Conservation (phyloP, 805 yeast genomes). For the Jamesozyma gamospora region DNA sequence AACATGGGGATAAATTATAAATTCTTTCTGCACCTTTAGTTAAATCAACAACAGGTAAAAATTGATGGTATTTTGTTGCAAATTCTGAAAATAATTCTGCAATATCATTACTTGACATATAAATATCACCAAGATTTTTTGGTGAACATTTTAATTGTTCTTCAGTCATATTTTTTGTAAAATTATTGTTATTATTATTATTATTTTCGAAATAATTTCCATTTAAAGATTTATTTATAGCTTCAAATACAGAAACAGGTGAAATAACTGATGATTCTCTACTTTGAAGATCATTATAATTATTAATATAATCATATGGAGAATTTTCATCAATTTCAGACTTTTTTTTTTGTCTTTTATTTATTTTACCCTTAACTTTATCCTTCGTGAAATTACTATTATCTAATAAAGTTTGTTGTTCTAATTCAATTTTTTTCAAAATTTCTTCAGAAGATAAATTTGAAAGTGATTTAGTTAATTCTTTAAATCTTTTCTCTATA, state of each 20-base stretch:
- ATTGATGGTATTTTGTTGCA: slow-evolving; percentile 68
- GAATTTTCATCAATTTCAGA: neutral
- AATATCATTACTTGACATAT: slow-evolving; percentile 52
- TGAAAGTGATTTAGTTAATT: slow-evolving; percentile 46
- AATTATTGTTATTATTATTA: neutral
- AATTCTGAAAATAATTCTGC: slow-evolving; percentile 55
- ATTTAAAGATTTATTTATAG: neutral
- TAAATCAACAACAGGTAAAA: slow-evolving; percentile 81
- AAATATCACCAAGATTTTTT: slow-evolving; percentile 61
- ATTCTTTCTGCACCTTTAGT: slow-evolving; percentile 71
- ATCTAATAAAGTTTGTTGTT: slow-evolving; percentile 20
- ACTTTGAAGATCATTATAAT: neutral
- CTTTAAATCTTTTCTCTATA: slow-evolving; percentile 69
- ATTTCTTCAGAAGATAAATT: slow-evolving; percentile 24
- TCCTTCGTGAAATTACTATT: slow-evolving; percentile 25
- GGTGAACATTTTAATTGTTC: slow-evolving; percentile 46
- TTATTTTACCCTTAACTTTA: slow-evolving; percentile 9
- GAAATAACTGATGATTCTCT: neutral
- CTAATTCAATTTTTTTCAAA: slow-evolving; percentile 20
- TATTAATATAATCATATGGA: neutral
- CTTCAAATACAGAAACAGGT: neutral
- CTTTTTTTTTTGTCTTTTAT: neutral
- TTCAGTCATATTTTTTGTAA: slow-evolving; percentile 17
- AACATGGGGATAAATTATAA: slow-evolving; percentile 70
- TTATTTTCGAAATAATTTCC: no score